phyloP scores from a whole-genome alignment of 495 filamentous ascomycete genomes.

The Polyplosphaeria fusca region DNA sequence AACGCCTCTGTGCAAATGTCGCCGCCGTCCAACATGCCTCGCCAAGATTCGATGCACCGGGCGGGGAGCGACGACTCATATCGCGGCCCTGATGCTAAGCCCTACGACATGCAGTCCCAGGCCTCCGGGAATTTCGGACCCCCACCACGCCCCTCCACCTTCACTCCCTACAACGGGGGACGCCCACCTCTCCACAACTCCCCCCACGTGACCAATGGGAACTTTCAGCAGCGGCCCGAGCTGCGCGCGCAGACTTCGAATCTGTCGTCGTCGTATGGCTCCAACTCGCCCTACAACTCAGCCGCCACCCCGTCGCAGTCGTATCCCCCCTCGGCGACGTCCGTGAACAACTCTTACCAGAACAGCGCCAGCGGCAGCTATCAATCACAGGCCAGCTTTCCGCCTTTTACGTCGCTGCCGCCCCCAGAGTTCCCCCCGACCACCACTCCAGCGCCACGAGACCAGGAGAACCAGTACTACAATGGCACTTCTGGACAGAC shows the following conservation, averaged over 20 bases:
- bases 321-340: constrained; percentile 17
- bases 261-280: constrained; percentile 26
- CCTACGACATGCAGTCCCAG: constrained; percentile 27
- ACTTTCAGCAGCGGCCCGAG: constrained; percentile 23
- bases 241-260: constrained; percentile 29
- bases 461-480: constrained; percentile 29
- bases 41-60: constrained; percentile 20
- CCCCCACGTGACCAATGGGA: constrained; percentile 29
- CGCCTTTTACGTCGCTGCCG: constrained; percentile 30
- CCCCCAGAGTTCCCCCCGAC: constrained; percentile 26
- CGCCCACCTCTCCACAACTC: constrained; percentile 22
- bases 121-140: constrained; percentile 23
- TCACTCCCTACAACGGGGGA: constrained; percentile 4
- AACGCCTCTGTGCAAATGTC: constrained; percentile 23
- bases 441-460: constrained; percentile 5
- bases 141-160: constrained; percentile 28
- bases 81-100: constrained; percentile 21
- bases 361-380: constrained; percentile 12
- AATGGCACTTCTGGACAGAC: constrained; percentile 27
- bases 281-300: constrained; percentile 31
- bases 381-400: constrained; percentile 32
- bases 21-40: constrained; percentile 16
- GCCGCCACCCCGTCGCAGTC: constrained; percentile 28
- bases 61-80: constrained; percentile 32
- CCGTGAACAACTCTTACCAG: constrained; percentile 16